phyloP scores from a whole-genome alignment of 2,329 filamentous ascomycete genomes.

The Talaromyces sp. region DNA sequence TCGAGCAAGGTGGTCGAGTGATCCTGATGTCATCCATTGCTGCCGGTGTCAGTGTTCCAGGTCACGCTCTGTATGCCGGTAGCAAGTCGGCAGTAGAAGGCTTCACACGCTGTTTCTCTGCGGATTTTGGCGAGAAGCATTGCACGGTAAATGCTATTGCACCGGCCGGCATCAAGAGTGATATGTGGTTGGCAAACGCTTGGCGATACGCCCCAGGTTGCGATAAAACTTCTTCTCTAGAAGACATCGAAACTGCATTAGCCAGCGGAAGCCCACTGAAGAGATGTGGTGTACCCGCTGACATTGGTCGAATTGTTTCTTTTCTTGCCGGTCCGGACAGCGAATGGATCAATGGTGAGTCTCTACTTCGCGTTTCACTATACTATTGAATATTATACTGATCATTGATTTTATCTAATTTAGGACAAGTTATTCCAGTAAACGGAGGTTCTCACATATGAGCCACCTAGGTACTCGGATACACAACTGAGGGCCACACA shows the following conservation, averaged over 20 bases:
- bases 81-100: conserved; percentile 73
- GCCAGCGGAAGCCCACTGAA: conserved; percentile 56
- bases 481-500: too few species aligned
- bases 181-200: conserved; percentile 69
- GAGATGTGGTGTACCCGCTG: conserved; percentile 53
- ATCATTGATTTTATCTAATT: not conserved
- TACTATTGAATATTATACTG: not conserved
- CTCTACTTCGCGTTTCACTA: not conserved
- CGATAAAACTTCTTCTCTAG: conserved; percentile 36
- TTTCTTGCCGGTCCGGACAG: conserved; percentile 54
- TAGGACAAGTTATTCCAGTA: conserved; percentile 17
- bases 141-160: conserved; percentile 62
- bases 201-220: conserved; percentile 59
- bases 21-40: conserved; percentile 70
- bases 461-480: not conserved
- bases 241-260: conserved; percentile 53
- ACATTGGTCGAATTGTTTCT: conserved; percentile 55
- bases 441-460: conserved; percentile 18
- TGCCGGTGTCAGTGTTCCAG: conserved; percentile 61
- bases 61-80: conserved; percentile 68
- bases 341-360: conserved; percentile 61
- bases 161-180: conserved; percentile 63
- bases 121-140: conserved; percentile 61
- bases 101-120: conserved; percentile 69
- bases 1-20: conserved; percentile 64